These are phyloP conservation scores for Tolypocladium inflatum DNA, from an alignment of 2,329 filamentous ascomycete species.

Conservation along the genomic window DNA sequence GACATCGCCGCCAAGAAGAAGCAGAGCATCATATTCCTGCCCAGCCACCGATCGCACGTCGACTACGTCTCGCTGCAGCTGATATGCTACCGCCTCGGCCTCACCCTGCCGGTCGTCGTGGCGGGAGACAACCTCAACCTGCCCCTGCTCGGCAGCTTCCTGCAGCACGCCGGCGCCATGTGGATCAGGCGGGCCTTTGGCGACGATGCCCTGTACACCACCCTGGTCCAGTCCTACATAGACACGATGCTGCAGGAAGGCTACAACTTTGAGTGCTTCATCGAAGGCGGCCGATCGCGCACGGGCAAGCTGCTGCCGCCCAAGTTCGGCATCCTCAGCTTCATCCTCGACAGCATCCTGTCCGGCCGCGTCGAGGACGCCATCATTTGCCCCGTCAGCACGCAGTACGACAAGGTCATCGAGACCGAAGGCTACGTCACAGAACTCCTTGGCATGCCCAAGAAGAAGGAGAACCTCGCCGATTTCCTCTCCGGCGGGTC, in stretches of 20 bases:
- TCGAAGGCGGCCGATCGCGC: constrained; percentile 85
- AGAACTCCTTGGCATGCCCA: constrained; percentile 86
- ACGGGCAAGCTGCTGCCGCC: constrained; percentile 90
- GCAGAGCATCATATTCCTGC: constrained; percentile 92
- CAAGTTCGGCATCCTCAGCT: constrained; percentile 91
- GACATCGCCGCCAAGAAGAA: constrained; percentile 75
- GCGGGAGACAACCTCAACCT: constrained; percentile 96
- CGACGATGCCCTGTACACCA: constrained; percentile 81
- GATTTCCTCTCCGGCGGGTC: constrained; percentile 81
- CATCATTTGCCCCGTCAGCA: constrained; percentile 90
- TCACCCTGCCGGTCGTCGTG: constrained; percentile 83
- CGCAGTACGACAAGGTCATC: constrained; percentile 98
- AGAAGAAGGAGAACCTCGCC: constrained; percentile 86
- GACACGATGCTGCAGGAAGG: constrained; percentile 85
- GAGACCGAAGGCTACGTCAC: constrained; percentile 96
- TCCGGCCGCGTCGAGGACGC: constrained; percentile 83
- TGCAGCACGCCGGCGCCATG: constrained; percentile 96
- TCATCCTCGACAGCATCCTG: constrained; percentile 81
- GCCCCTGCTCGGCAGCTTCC: constrained; percentile 76
- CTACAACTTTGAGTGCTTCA: constrained; percentile 95
- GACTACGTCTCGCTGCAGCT: constrained; percentile 94
- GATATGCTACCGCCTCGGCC: constrained; percentile 87
- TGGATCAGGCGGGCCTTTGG: constrained; percentile 91
- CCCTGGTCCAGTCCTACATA: constrained; percentile 92
- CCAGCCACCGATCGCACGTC: constrained; percentile 89